Evolutionary conservation across 805 yeast species (phyloP).

Genomic region (Ogataea populi-albae): DNA sequence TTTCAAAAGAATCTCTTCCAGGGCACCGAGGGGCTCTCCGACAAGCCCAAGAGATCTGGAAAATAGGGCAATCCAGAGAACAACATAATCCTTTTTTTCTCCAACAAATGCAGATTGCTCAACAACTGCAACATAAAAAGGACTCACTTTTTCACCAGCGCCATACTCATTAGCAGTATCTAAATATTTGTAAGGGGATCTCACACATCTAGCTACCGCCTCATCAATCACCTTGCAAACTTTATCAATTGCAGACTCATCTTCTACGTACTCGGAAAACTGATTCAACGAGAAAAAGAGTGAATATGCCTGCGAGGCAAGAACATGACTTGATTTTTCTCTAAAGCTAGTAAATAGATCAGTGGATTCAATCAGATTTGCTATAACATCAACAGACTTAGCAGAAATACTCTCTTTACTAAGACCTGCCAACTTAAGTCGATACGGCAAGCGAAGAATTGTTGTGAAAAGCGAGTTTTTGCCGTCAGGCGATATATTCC

Average conservation of each 20-base stretch:
- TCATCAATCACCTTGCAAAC: conserved; percentile 75
- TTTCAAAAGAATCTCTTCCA: conserved; percentile 15
- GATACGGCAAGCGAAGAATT: conserved; percentile 48
- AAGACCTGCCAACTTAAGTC: conserved; percentile 17
- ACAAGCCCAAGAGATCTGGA: conserved; percentile 45
- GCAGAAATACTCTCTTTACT: conserved; percentile 17
- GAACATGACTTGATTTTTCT: conserved; percentile 24
- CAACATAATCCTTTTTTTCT: conserved; percentile 24
- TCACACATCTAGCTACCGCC: conserved; percentile 63
- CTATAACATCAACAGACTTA: conserved; percentile 50
- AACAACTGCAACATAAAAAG: conserved; percentile 51
- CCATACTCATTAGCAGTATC: conserved; percentile 43
- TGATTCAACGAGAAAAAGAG: conserved; percentile 47
- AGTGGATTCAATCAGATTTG: conserved; percentile 47
- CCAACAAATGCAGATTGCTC: conserved; percentile 69
- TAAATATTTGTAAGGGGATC: conserved; percentile 80
- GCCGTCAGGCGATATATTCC: conserved; percentile 49
- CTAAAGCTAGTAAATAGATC: conserved; percentile 47
- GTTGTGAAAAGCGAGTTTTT: conserved; percentile 65
- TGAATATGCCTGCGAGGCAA: conserved; percentile 54
- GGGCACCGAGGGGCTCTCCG: conserved; percentile 53
- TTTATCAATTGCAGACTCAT: conserved; percentile 23
- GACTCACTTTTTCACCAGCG: conserved; percentile 41
- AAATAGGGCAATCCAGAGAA: conserved; percentile 51
- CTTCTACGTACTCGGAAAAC: conserved; percentile 13